A percentile compares a stretch with the other conserved stretches of the same genome.
These are phyloP conservation scores for Tuber indicum DNA, from an alignment of 495 filamentous ascomycete genomes.

Conservation along the genomic window DNA sequence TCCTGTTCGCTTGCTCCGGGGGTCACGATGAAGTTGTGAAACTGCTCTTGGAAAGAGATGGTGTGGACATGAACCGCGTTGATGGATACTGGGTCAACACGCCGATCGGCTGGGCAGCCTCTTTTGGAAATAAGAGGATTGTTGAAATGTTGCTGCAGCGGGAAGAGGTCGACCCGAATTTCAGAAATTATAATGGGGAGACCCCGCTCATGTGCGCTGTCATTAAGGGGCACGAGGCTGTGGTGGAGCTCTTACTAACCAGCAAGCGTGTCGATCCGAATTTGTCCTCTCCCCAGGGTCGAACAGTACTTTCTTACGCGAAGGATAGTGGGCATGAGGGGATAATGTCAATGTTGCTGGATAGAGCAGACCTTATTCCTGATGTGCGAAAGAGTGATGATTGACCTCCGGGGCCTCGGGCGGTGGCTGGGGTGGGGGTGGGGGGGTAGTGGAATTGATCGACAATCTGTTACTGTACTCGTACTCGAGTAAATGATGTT, in stretches of 20 bases:
- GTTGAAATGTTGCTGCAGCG: not conserved
- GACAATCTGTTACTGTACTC: not conserved
- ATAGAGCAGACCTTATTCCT: not conserved
- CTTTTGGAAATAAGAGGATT: not conserved
- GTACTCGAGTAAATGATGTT: too few species aligned
- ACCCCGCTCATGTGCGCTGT: not conserved
- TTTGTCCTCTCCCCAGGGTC: not conserved
- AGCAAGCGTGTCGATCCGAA: not conserved
- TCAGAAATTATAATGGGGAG: not conserved
- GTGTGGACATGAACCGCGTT: not conserved
- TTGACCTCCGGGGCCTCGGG: not conserved
- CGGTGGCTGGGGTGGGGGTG: too few species aligned
- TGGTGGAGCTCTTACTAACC: not conserved
- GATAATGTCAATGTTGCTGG: constrained; percentile 12
- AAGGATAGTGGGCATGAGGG: constrained; percentile 22
- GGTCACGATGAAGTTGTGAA: not conserved
- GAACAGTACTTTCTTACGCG: constrained; percentile 29
- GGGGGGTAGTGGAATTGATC: not conserved
- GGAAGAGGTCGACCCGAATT: not conserved
- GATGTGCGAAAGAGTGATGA: not conserved
- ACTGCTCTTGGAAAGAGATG: not conserved
- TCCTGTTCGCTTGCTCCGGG: not conserved
- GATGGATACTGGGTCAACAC: not conserved
- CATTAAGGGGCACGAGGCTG: not conserved
- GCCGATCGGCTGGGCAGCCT: not conserved